Evolutionary conservation across 768 basidiomycete genomes (phyloP).

Genomic region (Tulasnella sp.): DNA sequence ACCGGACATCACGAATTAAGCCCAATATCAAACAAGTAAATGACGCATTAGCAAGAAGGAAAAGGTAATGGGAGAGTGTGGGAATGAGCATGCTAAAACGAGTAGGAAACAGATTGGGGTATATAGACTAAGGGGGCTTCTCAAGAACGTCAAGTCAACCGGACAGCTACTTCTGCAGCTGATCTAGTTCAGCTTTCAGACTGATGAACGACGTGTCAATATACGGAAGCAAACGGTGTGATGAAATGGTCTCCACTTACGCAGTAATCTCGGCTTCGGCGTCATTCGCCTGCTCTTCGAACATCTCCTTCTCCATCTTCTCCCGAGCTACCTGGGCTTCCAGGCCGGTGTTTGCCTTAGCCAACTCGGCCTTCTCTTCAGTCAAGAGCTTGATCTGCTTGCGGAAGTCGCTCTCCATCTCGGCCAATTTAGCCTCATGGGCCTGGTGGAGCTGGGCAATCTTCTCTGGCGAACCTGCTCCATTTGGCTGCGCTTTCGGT

Average conservation of each 20-base stretch:
- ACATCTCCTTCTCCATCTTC: slow-evolving; percentile 74
- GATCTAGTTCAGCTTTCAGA: slow-evolving; percentile 20
- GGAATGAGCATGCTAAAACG: neutral
- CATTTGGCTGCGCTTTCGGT: slow-evolving; percentile 43
- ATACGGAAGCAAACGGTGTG: neutral
- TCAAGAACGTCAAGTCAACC: neutral
- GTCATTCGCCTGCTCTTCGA: slow-evolving; percentile 77
- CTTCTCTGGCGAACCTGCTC: slow-evolving; percentile 67
- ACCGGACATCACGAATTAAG: neutral
- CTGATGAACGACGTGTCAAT: neutral
- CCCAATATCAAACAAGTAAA: neutral
- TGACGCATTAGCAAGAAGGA: neutral
- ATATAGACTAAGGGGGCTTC: neutral
- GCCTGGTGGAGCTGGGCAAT: slow-evolving; percentile 75
- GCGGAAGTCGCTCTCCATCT: slow-evolving; percentile 64
- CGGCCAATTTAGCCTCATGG: slow-evolving; percentile 74
- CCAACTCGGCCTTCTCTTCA: slow-evolving; percentile 53
- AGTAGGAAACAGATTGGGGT: neutral
- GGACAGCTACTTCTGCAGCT: neutral
- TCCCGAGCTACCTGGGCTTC: slow-evolving; percentile 62
- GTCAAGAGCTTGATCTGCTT: slow-evolving; percentile 51
- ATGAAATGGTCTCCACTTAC: slow-evolving; percentile 38
- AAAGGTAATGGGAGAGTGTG: neutral
- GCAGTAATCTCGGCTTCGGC: slow-evolving; percentile 67
- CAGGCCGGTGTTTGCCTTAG: slow-evolving; percentile 49